Evolutionary conservation across 2,329 filamentous ascomycete genomes (phyloP), one percentile per base, ranked within the genome.

Genomic region (Fusarium dimerum): DNA sequence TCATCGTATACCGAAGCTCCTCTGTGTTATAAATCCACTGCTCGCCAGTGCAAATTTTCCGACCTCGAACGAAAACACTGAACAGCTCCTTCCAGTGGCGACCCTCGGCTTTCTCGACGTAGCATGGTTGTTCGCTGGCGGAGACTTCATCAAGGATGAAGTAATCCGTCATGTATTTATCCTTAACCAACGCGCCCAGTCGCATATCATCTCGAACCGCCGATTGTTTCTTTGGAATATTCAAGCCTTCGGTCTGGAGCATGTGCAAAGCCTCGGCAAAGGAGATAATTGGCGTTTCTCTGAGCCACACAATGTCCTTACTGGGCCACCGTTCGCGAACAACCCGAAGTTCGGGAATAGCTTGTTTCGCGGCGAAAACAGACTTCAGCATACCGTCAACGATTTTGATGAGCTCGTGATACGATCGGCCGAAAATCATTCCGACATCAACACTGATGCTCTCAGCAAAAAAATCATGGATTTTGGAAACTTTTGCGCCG

Each of bases 61-160:
- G 92, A 1, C 92, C 92, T 29, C 92, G 87, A 40, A 96, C 81
- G 74, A 96, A 96, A 51, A 96, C 94, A 69, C 96, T 92, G 65
- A 96, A 97, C 0, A 92, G 95, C 68, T 96, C 95, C 44, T 92
- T 96, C 68, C 85, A 83, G 26, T 81, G 78, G 10, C 82, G 76
- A 66, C 94, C 84, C 16, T 85, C 77, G 2, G 87, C 89, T 16
- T 87, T 87, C 83, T 95, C 92, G 1, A 92, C 90, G 68, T 96
- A 96, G 73, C 96, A 96, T 0, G 92, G 92, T 42, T 92, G 84
- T 2, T 89, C 92, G 11, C 85, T 86, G 16, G 83, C 77, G 1
- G 92, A 92, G 76, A 96, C 96, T 67, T 94, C 95, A 79, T 97
- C 92, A 39, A 97, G 80, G 57, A 96, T 87, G 72, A 93, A 96